Evolutionary conservation across 257 asterid species (phyloP), one percentile per base, ranked within the genome.

Genomic region (Solanum chmielewskii): DNA sequence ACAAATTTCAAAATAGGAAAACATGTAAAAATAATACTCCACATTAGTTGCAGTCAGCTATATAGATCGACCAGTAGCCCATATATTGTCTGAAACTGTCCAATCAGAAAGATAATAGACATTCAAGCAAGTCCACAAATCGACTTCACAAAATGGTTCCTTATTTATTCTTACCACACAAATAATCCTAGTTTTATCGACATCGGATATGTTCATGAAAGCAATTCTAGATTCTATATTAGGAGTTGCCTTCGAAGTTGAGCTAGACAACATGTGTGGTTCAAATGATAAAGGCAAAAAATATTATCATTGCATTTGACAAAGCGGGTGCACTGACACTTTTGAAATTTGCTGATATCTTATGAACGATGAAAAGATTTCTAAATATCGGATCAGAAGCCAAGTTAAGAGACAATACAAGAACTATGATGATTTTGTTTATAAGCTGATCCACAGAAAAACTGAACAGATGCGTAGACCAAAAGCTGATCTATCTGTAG

Each of bases 181-280:
- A 84, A 20, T 75, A 75, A n/a, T 5, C 6, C 41, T 21, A 11
- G 62, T 62, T 27, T 81, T 39, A 70, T 78, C 71, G 15, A 66
- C 88, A 90, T 86, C 92, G 96, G 96, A 91, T 64, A 92, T 90
- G 59, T 89, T 93, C 80, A 92, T 92, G 94, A 92, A 92, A 85
- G 82, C 94, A 83, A 89, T 92, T 71, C 59, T 93, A 84, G 96
- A 93, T 87, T 92, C 96, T 3, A 90, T 93, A 15, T 92, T 91
- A 76, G 91, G 83, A 87, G 92, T 93, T 47, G 91, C 92, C 1
- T 93, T 91, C 35, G 96, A 93, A 41, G 92, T 91, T 44, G 95
- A 93, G 25, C 77, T 93, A 68, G 93, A 92, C 86, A 91, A 91
- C 70, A 90, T 92, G 94, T 91, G 92, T 80, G 96, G 94, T 64